These are phyloP conservation scores for Sclerospora graminicola DNA, from an alignment of 352 stramenopile species.

Conservation along the genomic window DNA sequence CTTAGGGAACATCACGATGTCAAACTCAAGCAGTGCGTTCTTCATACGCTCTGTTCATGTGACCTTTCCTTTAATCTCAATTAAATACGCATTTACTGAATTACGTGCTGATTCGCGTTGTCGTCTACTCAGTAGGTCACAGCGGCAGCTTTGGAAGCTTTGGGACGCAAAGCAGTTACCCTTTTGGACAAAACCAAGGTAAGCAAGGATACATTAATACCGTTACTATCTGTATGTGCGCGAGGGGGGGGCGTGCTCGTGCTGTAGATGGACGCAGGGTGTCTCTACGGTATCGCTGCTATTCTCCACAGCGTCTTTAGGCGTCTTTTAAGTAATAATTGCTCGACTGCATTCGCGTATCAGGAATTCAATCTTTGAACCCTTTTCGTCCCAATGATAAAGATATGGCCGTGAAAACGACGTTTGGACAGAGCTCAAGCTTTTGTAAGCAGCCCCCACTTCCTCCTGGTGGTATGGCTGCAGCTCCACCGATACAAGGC, in stretches of 20 bases:
- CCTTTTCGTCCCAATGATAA: slow-evolving; percentile 20
- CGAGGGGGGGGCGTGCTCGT: slow-evolving; percentile 1
- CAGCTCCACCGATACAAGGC: neutral
- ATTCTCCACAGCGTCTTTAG: slow-evolving; percentile 3
- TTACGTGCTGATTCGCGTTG: slow-evolving; percentile 5
- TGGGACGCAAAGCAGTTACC: slow-evolving; percentile 14
- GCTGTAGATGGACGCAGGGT: slow-evolving; percentile 1
- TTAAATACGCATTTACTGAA: neutral
- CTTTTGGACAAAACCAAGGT: slow-evolving; percentile 35
- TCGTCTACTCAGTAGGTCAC: slow-evolving; percentile 7
- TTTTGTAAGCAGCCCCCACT: slow-evolving; percentile 17
- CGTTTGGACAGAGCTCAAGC: slow-evolving; percentile 29
- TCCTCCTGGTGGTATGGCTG: slow-evolving; percentile 14
- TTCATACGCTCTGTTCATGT: neutral
- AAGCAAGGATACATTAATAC: slow-evolving; percentile 9
- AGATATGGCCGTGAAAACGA: slow-evolving; percentile 7
- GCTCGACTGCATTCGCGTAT: slow-evolving; percentile 18
- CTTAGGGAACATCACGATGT: slow-evolving; percentile 14
- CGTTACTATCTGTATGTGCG: slow-evolving; percentile 1
- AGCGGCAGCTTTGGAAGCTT: slow-evolving; percentile 16
- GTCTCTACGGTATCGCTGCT: slow-evolving; percentile 1
- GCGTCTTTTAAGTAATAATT: slow-evolving; percentile 23
- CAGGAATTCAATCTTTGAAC: slow-evolving; percentile 19
- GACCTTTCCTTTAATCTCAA: neutral
- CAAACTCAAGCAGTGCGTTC: slow-evolving; percentile 26